phyloP scores from a whole-genome alignment of 2,329 filamentous ascomycete genomes.

The Hypoxylon sp. region DNA sequence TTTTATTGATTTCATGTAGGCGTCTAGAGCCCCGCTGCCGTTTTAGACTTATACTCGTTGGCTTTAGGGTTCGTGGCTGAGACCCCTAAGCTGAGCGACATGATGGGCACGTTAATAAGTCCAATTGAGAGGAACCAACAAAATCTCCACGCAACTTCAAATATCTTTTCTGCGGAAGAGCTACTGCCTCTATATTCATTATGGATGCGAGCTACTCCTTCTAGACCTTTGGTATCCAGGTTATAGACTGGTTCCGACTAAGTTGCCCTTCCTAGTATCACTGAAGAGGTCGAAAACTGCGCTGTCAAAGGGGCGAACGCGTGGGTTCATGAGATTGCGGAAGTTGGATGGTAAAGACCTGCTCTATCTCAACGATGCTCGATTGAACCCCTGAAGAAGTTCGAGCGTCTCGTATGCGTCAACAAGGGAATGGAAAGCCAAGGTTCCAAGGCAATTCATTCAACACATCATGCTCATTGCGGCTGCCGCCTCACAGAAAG shows the following conservation, averaged over 20 bases:
- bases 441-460: too few species aligned
- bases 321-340: constrained; percentile 17
- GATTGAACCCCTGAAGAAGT: not conserved
- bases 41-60: too few species aligned
- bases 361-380: not conserved
- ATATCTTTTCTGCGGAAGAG: constrained; percentile 19
- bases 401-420: too few species aligned
- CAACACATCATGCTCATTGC: too few species aligned
- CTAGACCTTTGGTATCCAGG: constrained; percentile 33
- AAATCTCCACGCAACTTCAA: constrained; percentile 26
- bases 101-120: too few species aligned
- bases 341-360: constrained; percentile 13
- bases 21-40: too few species aligned
- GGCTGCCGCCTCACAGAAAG: too few species aligned
- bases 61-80: too few species aligned
- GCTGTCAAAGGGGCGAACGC: constrained; percentile 24
- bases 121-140: too few species aligned
- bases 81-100: too few species aligned
- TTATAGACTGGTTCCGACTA: constrained; percentile 35
- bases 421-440: too few species aligned
- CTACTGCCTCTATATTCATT: not conserved
- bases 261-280: constrained; percentile 30
- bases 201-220: not conserved
- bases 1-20: too few species aligned
- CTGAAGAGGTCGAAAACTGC: constrained; percentile 29